Evolutionary conservation across 2,329 filamentous ascomycete genomes (phyloP).

Genomic region (Clathrospora elynae): DNA sequence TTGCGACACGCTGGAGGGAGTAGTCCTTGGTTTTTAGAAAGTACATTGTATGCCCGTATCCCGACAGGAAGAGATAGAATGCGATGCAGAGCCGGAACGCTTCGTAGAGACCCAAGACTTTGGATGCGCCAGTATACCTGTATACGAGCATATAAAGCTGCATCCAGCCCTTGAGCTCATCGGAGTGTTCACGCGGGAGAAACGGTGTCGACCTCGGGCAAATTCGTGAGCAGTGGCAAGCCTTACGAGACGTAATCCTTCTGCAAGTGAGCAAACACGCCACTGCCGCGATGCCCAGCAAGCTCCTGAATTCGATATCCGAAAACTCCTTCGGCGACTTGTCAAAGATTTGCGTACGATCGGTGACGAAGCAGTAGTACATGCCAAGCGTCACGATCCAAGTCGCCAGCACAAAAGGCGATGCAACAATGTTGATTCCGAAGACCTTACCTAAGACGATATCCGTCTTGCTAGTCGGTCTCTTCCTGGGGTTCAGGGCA

Average conservation of each 20-base stretch:
- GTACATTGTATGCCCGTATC: slow-evolving; percentile 65
- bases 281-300: slow-evolving; percentile 34
- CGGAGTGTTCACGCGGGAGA: slow-evolving; percentile 61
- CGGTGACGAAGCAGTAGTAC: slow-evolving; percentile 58
- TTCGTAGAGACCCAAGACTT: slow-evolving; percentile 59
- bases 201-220: slow-evolving; percentile 33
- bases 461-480: background rate
- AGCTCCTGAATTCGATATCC: slow-evolving; percentile 40
- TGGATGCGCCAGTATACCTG: slow-evolving; percentile 62
- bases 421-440: background rate
- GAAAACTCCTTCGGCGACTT: slow-evolving; percentile 58
- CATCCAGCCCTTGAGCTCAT: slow-evolving; percentile 72
- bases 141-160: slow-evolving; percentile 62
- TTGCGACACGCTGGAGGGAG: slow-evolving; percentile 58
- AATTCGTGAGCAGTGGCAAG: background rate
- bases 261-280: slow-evolving; percentile 26
- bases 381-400: slow-evolving; percentile 8
- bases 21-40: slow-evolving; percentile 63
- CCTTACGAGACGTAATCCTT: background rate
- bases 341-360: slow-evolving; percentile 60
- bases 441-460: background rate
- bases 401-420: background rate
- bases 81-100: slow-evolving; percentile 61
- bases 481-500: slow-evolving; percentile 9
- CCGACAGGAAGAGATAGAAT: slow-evolving; percentile 66